phyloP scores from a whole-genome alignment of 306 rosid species.

The Vicia faba region DNA sequence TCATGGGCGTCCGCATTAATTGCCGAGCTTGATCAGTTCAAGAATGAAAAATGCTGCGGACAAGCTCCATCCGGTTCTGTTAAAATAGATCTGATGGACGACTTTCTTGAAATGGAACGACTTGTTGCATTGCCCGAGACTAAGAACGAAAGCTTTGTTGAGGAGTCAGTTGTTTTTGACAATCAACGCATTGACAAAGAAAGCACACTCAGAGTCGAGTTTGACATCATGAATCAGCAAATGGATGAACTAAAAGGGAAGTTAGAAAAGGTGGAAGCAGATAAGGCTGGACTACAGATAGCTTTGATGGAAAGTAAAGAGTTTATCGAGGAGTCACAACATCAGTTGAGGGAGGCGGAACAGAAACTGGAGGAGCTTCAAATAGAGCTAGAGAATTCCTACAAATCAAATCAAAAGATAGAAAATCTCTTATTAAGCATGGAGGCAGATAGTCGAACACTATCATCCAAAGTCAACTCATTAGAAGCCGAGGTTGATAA shows the following conservation, averaged over 20 bases:
- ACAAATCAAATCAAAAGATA: conserved; percentile 56
- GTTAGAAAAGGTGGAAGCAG: conserved; percentile 59
- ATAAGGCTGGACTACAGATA: conserved; percentile 64
- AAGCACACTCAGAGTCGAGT: conserved; percentile 56
- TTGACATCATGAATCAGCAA: conserved; percentile 63
- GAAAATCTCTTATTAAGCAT: conserved; percentile 67
- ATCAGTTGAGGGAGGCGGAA: conserved; percentile 59
- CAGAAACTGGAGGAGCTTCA: conserved; percentile 64
- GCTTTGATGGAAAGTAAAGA: conserved; percentile 60
- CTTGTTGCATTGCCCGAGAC: conserved; percentile 71
- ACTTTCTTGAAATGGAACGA: conserved; percentile 95
- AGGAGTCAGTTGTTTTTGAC: conserved; percentile 45
- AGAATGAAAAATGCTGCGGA: conserved; percentile 62
- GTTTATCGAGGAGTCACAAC: conserved; percentile 52
- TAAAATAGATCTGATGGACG: conserved; percentile 86
- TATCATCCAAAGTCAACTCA: conserved; percentile 54
- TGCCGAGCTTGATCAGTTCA: conserved; percentile 84
- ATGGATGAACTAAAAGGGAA: conserved; percentile 54
- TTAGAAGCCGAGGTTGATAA: conserved; percentile 64
- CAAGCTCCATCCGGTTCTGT: conserved; percentile 54
- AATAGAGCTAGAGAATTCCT: conserved; percentile 54
- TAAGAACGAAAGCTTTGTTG: conserved; percentile 43
- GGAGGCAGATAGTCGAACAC: conserved; percentile 61
- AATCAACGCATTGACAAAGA: conserved; percentile 43
- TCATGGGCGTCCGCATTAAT: conserved; percentile 77